These are phyloP conservation scores for Hippophae rhamnoides DNA, from an alignment of 306 rosid genomes.

Conservation along the genomic window DNA sequence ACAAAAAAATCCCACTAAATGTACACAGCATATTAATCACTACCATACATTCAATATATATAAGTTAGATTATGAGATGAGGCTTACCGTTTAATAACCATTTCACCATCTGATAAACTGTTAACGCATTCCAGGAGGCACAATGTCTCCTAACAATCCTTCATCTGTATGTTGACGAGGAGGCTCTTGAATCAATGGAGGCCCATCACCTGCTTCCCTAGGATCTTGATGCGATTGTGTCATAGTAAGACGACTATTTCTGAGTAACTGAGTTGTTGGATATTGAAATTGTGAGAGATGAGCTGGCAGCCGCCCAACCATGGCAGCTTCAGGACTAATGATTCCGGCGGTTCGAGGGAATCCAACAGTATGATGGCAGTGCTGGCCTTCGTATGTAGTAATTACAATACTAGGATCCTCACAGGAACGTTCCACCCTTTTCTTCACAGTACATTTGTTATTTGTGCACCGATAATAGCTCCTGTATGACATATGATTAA, in stretches of 20 bases:
- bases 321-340: slow-evolving; percentile 28
- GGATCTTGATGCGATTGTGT: slow-evolving; percentile 15
- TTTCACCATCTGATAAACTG: slow-evolving; percentile 1
- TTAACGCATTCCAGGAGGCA: slow-evolving; percentile 66
- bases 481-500: slow-evolving; percentile 28
- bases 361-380: slow-evolving; percentile 77
- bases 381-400: slow-evolving; percentile 95
- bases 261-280: slow-evolving; percentile 37
- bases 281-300: slow-evolving; percentile 43
- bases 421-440: slow-evolving; percentile 86
- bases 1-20: not conserved
- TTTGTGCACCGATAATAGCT: slow-evolving; percentile 98
- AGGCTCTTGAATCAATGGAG: slow-evolving; percentile 14
- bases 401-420: slow-evolving; percentile 75
- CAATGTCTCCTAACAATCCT: slow-evolving; percentile 86
- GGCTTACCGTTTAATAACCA: not conserved
- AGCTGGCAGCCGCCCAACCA: slow-evolving; percentile 30
- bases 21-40: not conserved
- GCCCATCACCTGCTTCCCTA: slow-evolving; percentile 10
- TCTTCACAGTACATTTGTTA: slow-evolving; percentile 93
- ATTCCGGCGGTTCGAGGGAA: slow-evolving; percentile 60
- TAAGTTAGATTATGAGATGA: not conserved
- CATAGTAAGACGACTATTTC: slow-evolving; percentile 13
- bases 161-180: slow-evolving; percentile 36
- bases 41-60: not conserved